Conservation (phyloP, 768 basidiomycete genomes). For the Termitomyces sp. region DNA sequence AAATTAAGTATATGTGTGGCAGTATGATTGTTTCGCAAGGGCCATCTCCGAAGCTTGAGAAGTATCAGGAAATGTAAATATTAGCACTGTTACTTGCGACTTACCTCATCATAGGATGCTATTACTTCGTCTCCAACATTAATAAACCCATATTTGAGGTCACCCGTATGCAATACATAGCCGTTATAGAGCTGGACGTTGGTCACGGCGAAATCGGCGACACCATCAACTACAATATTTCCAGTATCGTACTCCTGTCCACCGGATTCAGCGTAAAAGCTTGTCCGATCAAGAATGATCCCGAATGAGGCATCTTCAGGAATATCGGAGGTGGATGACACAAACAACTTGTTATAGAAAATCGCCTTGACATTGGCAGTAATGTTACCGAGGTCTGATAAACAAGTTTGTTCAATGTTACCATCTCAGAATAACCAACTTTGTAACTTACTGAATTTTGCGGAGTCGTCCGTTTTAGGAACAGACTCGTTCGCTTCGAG, state of each 20-base stretch:
- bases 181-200: constrained; percentile 95
- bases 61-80: background rate
- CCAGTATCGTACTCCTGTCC: constrained; percentile 98
- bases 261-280: constrained; percentile 96
- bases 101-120: constrained; percentile 88
- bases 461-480: constrained; percentile 88
- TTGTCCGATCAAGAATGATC: constrained; percentile 84
- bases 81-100: constrained; percentile 2
- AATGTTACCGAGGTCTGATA: constrained; percentile 70
- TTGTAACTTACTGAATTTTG: constrained; percentile 74
- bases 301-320: constrained; percentile 72
- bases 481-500: constrained; percentile 74
- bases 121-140: constrained; percentile 77
- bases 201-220: constrained; percentile 87
- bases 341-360: constrained; percentile 76
- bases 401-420: background rate
- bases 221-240: constrained; percentile 86
- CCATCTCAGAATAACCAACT: background rate
- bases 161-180: constrained; percentile 91
- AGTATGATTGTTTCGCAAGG: constrained; percentile 95
- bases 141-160: constrained; percentile 83
- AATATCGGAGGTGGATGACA: constrained; percentile 58
- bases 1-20: constrained; percentile 98
- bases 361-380: constrained; percentile 75
- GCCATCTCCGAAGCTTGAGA: constrained; percentile 81